These are phyloP conservation scores for Sphagnum tenellum DNA, from an alignment of 225 moss, liverwort and hornwort species.

Conservation along the genomic window DNA sequence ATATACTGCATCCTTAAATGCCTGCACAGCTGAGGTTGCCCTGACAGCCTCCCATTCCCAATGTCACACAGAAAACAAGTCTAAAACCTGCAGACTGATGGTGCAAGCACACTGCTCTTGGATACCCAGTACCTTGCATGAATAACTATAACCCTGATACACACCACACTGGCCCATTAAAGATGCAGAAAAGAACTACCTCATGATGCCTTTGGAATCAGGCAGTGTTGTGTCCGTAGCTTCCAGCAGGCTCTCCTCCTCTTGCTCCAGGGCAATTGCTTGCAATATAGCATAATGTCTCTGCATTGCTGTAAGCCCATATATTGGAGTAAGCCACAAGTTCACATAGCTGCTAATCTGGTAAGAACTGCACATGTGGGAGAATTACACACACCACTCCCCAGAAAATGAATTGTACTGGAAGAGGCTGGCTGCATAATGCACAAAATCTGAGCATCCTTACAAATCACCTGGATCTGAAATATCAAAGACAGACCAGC, in stretches of 20 bases:
- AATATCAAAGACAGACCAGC: constrained; percentile 54
- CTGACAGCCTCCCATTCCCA: constrained; percentile 13
- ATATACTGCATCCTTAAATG: constrained; percentile 75
- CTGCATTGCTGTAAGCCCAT: constrained; percentile 54
- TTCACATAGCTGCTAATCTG: background rate
- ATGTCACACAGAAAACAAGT: background rate
- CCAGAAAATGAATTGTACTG: too few species aligned
- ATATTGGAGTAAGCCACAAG: too few species aligned
- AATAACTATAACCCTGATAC: constrained; percentile 4
- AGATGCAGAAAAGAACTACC: constrained; percentile 5
- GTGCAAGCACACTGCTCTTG: background rate
- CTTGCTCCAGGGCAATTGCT: constrained; percentile 66
- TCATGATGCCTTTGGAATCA: constrained; percentile 38
- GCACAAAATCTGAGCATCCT: too few species aligned
- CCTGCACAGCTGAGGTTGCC: constrained; percentile 31
- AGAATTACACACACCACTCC: too few species aligned
- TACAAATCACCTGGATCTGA: constrained; percentile 60
- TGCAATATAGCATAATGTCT: constrained; percentile 73
- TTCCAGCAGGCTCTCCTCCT: constrained; percentile 57
- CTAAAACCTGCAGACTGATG: background rate
- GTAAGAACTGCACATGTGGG: background rate
- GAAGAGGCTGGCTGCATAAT: too few species aligned
- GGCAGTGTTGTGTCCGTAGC: constrained; percentile 63
- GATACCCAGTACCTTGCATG: background rate
- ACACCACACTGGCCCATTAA: constrained; percentile 4